Evolutionary conservation across 2,329 filamentous ascomycete species (phyloP).

Genomic region (Sporothrix curviconia): DNA sequence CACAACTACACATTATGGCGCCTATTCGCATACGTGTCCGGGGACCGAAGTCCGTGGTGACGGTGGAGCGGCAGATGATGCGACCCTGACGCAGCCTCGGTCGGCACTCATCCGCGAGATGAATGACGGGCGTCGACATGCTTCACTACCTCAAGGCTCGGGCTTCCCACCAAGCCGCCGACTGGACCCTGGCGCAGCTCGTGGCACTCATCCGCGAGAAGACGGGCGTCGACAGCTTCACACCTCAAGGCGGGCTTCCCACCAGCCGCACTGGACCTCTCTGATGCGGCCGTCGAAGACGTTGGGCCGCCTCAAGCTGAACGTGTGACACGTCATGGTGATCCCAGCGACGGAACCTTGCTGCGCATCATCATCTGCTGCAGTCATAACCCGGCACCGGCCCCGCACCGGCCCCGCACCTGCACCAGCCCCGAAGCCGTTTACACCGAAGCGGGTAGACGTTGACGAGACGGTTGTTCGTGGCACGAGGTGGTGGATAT

Average conservation of each 20-base stretch:
- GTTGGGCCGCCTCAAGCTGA: constrained; percentile 39
- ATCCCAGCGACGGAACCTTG: too few relatives aligned
- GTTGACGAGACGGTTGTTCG: constrained; percentile 38
- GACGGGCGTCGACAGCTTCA: constrained; percentile 60
- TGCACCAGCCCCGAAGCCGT: constrained; percentile 21
- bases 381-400: neutral
- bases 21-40: constrained; percentile 65
- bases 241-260: constrained; percentile 83
- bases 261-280: constrained; percentile 60
- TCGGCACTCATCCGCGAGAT: constrained; percentile 55
- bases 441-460: constrained; percentile 30
- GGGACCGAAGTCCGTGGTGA: constrained; percentile 65
- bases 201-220: constrained; percentile 54
- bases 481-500: constrained; percentile 46
- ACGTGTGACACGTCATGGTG: constrained; percentile 46
- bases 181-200: constrained; percentile 58
- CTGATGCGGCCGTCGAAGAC: constrained; percentile 38
- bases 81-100: constrained; percentile 58
- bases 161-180: too few relatives aligned
- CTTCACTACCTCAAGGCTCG: too few relatives aligned
- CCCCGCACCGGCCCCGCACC: constrained; percentile 11
- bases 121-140: too few relatives aligned
- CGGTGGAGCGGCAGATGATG: constrained; percentile 54
- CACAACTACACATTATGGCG: too few relatives aligned
- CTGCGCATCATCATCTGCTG: too few relatives aligned